A percentile compares a stretch with the other conserved stretches of the same genome.
Evolutionary conservation across 257 asterid genomes (phyloP).

Genomic region (Nicotiana sylvestris): DNA sequence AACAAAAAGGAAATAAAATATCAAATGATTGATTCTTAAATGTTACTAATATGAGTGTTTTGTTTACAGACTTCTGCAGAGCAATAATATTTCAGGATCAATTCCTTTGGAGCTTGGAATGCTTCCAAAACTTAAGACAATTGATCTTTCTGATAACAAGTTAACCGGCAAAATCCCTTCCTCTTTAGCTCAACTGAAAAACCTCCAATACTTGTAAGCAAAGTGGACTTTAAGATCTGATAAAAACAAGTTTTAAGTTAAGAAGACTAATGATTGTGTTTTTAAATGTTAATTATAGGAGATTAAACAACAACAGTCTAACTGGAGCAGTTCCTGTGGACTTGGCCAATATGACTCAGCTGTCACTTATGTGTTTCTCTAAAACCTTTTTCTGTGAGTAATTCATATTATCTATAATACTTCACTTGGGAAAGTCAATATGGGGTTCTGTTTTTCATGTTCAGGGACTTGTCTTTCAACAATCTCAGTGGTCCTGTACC

Average conservation of each 20-base stretch:
- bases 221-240: not conserved
- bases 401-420: not conserved
- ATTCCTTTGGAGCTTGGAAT: constrained; percentile 72
- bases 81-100: constrained; percentile 70
- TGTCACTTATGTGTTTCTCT: constrained; percentile 58
- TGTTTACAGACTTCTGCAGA: constrained; percentile 62
- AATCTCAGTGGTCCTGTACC: constrained; percentile 89
- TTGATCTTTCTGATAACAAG: constrained; percentile 75
- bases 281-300: constrained; percentile 37
- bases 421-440: not conserved
- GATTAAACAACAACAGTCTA: constrained; percentile 77
- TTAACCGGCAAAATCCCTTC: constrained; percentile 66
- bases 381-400: constrained; percentile 10
- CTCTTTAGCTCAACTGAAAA: constrained; percentile 51
- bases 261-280: not conserved
- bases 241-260: not conserved
- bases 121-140: constrained; percentile 60
- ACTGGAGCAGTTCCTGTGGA: constrained; percentile 65
- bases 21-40: not conserved
- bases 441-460: constrained; percentile 10
- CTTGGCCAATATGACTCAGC: constrained; percentile 67
- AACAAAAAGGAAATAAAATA: not conserved
- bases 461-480: constrained; percentile 90
- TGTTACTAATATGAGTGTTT: not conserved
- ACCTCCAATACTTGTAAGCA: constrained; percentile 75